phyloP scores from a whole-genome alignment of 1,284 basidiomycete species.

The Neonothopanus nambi region DNA sequence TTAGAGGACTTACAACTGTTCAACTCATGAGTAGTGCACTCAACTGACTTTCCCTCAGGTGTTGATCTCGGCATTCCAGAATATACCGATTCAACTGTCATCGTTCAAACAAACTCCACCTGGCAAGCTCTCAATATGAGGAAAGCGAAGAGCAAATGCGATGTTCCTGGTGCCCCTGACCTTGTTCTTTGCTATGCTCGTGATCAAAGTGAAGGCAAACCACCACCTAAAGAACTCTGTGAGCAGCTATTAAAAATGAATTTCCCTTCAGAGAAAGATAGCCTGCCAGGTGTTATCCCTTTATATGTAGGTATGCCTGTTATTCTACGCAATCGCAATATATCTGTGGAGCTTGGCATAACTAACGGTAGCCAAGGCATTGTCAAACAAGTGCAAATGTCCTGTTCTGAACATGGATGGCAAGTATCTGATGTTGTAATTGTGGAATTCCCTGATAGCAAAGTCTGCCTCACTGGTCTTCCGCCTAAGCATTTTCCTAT shows the following conservation, averaged over 20 bases:
- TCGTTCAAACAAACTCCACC: conserved; percentile 20
- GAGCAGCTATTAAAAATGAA: conserved; percentile 14
- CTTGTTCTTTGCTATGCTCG: neutral
- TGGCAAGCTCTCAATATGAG: too few relatives aligned
- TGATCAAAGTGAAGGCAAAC: neutral
- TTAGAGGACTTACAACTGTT: conserved; percentile 30
- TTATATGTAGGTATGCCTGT: conserved; percentile 32
- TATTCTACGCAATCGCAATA: conserved; percentile 23
- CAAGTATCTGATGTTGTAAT: conserved; percentile 15
- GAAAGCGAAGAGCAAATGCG: too few relatives aligned
- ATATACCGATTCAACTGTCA: conserved; percentile 18
- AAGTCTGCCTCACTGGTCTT: conserved; percentile 17
- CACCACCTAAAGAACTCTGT: neutral
- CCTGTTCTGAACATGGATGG: neutral
- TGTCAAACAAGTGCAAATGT: neutral
- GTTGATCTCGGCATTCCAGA: conserved; percentile 21
- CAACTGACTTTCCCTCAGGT: conserved; percentile 18
- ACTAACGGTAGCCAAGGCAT: conserved; percentile 28
- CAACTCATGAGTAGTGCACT: conserved; percentile 25
- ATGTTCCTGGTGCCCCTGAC: neutral
- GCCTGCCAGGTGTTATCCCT: conserved; percentile 17
- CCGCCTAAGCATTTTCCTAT: conserved; percentile 21
- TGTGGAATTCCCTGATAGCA: conserved; percentile 26
- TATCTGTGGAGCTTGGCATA: conserved; percentile 30
- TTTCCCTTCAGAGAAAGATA: neutral